Evolutionary conservation across 768 basidiomycete species (phyloP), one percentile per base, ranked within the genome.

Genomic region (Suillus variegatus): DNA sequence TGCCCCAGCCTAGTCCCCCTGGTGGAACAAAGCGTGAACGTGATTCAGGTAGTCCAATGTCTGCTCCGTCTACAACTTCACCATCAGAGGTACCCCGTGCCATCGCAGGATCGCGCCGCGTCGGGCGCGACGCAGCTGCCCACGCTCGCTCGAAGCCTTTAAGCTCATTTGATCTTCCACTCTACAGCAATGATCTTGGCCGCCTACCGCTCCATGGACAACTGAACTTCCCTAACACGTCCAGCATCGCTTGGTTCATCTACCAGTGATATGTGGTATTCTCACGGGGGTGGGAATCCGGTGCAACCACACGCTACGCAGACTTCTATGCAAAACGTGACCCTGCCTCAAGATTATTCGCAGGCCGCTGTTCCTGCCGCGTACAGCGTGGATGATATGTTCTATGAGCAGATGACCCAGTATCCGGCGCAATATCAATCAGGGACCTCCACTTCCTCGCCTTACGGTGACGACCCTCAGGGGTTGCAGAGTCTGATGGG

Each of bases 21-120:
- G 77, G 82, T 5, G 81, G 75, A 18, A 81, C 84, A 67, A 92
- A 92, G 65, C 88, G 91, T 20, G 88, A 88, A 57, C 80, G 89
- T 46, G 87, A 86, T 63, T 77, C 84, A 1, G 88, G 89, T 62
- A 83, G 81, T 66, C 82, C 86, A 4, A 56, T 68, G 0, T 63
- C 71, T 12, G 18, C 64, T 60, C 68, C 41, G 35, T 61, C 18
- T 65, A 64, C 68, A 0, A 2, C 51, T 22, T 65, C 71, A 35
- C 40, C 64, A 46, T 60, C 66, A 38, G 76, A 73, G 1, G 56
- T 57, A 20, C 63, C 70, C 12, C 71, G 81, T 20, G 62, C 68
- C 63, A 69, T 81, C 16, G 78, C 78, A 1, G 76, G 81, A 56
- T 68, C 74, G 9, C 75, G 75, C 49, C 81, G 80, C n/a, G 64